Conservation (phyloP, 495 filamentous ascomycete genomes). For the Cetradonia linearis region DNA sequence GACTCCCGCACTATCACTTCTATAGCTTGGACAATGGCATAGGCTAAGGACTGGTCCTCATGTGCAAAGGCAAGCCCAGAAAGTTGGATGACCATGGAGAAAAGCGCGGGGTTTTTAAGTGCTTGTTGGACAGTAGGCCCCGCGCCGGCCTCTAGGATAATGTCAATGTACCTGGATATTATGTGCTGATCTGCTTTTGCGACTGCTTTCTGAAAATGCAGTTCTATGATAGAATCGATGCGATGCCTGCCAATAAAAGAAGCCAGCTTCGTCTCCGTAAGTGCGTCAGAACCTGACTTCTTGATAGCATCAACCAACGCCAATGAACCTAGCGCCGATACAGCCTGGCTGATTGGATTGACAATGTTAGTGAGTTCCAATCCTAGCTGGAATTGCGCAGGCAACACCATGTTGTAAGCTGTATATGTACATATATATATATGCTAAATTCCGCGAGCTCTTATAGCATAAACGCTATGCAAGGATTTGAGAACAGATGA, state of each 20-base stretch:
- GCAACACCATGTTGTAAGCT: slow-evolving; percentile 3
- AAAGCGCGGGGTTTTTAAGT: slow-evolving; percentile 16
- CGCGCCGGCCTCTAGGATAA: slow-evolving; percentile 15
- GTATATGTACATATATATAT: not conserved
- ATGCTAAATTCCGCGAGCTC: not conserved
- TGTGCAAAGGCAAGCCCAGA: slow-evolving; percentile 15
- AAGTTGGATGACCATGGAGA: slow-evolving; percentile 21
- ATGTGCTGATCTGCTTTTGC: slow-evolving; percentile 11
- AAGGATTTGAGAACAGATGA: not conserved
- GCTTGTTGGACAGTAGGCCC: slow-evolving; percentile 19
- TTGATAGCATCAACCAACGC: slow-evolving; percentile 16
- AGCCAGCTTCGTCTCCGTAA: slow-evolving; percentile 19
- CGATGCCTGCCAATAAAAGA: slow-evolving; percentile 14
- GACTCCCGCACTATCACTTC: slow-evolving; percentile 15
- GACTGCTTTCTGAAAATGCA: slow-evolving; percentile 15
- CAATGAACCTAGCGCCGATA: slow-evolving; percentile 10
- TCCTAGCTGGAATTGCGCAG: slow-evolving; percentile 13
- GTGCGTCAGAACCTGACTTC: slow-evolving; percentile 15
- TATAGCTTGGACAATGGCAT: slow-evolving; percentile 11
- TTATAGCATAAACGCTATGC: not conserved
- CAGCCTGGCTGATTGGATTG: slow-evolving; percentile 14
- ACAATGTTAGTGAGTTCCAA: slow-evolving; percentile 20
- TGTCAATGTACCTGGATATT: slow-evolving; percentile 19
- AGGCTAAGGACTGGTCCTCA: slow-evolving; percentile 9
- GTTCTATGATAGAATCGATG: slow-evolving; percentile 15